A percentile compares a stretch with the other conserved stretches of the same genome.
Evolutionary conservation across 2,329 filamentous ascomycete genomes (phyloP).

Genomic region (Talaromyces sp.): DNA sequence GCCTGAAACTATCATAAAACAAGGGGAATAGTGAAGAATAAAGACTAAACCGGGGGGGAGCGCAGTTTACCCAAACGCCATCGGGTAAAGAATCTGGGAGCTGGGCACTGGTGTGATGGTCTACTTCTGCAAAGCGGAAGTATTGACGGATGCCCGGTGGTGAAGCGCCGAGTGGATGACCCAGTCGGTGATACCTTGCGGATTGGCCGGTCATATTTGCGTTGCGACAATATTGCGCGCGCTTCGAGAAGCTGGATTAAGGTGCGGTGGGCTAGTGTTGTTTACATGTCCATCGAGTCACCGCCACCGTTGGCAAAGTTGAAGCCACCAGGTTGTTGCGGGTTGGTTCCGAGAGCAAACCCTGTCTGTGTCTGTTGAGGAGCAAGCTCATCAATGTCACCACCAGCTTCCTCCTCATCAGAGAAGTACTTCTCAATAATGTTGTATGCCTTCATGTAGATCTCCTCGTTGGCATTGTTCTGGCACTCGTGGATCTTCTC

Average conservation of each 20-base stretch:
- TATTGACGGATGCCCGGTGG: neutral
- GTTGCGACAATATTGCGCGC: neutral
- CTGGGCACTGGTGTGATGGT: neutral
- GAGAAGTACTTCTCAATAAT: conserved; percentile 99
- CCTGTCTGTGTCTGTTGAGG: conserved; percentile 65
- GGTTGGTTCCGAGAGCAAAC: conserved; percentile 62
- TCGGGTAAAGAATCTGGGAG: neutral
- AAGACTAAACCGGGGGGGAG: conserved; percentile 1
- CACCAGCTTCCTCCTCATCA: conserved; percentile 79
- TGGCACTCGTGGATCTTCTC: conserved; percentile 99
- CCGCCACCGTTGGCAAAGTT: conserved; percentile 76
- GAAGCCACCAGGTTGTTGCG: conserved; percentile 71
- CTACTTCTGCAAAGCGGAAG: neutral
- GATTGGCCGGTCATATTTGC: neutral
- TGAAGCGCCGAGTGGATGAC: neutral
- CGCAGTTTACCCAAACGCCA: conserved; percentile 11
- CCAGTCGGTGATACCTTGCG: neutral
- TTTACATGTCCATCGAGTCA: conserved; percentile 71
- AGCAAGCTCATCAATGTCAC: conserved; percentile 74
- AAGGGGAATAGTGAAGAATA: conserved; percentile 7
- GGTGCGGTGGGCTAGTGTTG: neutral
- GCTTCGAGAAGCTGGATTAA: neutral
- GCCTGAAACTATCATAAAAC: conserved; percentile 24
- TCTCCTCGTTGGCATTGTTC: conserved; percentile 99
- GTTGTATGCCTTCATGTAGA: conserved; percentile 99